A percentile compares a stretch with the other conserved stretches of the same genome.
Conservation (phyloP, 768 basidiomycete genomes). For the Galerina sulciceps region DNA sequence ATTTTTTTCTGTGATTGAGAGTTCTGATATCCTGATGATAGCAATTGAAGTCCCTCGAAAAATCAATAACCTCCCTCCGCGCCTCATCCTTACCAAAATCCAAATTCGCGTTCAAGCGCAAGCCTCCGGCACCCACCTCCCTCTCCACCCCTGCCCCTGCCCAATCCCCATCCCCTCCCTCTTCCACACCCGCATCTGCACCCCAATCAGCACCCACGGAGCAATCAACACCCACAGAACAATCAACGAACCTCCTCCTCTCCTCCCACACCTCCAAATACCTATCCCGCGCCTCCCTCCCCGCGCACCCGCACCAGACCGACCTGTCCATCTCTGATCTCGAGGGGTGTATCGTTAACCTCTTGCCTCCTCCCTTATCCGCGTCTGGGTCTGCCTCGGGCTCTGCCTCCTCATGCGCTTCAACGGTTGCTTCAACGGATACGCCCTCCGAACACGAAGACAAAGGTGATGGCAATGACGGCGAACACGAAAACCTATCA, state of each 20-base stretch:
- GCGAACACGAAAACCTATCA: constrained; percentile 10
- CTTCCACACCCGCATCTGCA: too few species aligned
- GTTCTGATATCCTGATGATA: constrained; percentile 29
- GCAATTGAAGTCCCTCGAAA: constrained; percentile 72
- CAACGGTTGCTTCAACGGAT: neutral
- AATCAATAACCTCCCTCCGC: constrained; percentile 54
- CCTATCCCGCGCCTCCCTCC: constrained; percentile 48
- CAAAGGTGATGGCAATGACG: too few species aligned
- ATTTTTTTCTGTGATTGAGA: too few species aligned
- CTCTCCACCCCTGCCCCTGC: constrained; percentile 2
- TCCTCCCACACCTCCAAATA: constrained; percentile 49
- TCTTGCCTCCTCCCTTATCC: constrained; percentile 38
- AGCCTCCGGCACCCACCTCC: constrained; percentile 21
- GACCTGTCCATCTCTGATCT: constrained; percentile 74
- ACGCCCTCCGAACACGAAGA: neutral
- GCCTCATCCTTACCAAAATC: constrained; percentile 48
- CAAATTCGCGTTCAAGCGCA: constrained; percentile 71
- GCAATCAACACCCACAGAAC: too few species aligned
- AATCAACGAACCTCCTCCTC: constrained; percentile 43
- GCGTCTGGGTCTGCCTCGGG: too few species aligned
- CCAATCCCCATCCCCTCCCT: neutral
- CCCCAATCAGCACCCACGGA: too few species aligned
- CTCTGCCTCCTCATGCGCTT: too few species aligned
- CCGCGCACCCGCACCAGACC: constrained; percentile 37
- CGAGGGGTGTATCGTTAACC: constrained; percentile 70